These are phyloP conservation scores for Phaffomyces opuntiae DNA, from an alignment of 805 yeast genomes.

Conservation along the genomic window DNA sequence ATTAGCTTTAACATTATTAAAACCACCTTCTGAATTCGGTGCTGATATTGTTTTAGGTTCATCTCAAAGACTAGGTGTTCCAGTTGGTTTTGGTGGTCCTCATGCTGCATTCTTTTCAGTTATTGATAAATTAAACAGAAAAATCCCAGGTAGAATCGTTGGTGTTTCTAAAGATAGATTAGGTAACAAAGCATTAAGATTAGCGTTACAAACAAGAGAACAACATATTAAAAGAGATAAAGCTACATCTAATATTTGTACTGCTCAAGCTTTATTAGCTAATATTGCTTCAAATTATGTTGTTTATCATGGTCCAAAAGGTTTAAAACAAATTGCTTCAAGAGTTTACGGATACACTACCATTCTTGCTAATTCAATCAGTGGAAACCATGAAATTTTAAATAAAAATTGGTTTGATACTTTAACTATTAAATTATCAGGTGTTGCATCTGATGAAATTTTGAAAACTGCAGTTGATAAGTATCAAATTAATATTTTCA, in stretches of 20 bases:
- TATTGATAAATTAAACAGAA: conserved; percentile 70
- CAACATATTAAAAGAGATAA: conserved; percentile 97
- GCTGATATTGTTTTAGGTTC: conserved; percentile 94
- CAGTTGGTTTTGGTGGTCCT: conserved; percentile 97
- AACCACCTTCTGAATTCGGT: conserved; percentile 78
- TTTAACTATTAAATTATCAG: conserved; percentile 52
- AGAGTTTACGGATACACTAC: conserved; percentile 72
- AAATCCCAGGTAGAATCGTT: conserved; percentile 93
- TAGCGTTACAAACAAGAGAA: conserved; percentile 96
- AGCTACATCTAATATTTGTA: conserved; percentile 96
- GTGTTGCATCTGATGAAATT: conserved; percentile 48
- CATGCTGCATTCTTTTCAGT: conserved; percentile 98
- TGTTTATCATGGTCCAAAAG: conserved; percentile 92
- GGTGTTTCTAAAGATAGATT: conserved; percentile 90
- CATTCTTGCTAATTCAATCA: conserved; percentile 56
- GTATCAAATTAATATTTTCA: conserved; percentile 70
- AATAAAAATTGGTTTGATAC: conserved; percentile 83
- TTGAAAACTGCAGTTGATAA: conserved; percentile 49
- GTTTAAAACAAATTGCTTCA: conserved; percentile 68
- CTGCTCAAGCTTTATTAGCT: conserved; percentile 95
- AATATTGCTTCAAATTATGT: conserved; percentile 95
- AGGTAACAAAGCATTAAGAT: conserved; percentile 81
- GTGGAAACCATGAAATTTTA: conserved; percentile 38
- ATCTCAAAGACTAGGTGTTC: conserved; percentile 95
- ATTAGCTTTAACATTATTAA: conserved; percentile 76